Evolutionary conservation across 345 rosid species (phyloP).

Genomic region (Arabis alpina): DNA sequence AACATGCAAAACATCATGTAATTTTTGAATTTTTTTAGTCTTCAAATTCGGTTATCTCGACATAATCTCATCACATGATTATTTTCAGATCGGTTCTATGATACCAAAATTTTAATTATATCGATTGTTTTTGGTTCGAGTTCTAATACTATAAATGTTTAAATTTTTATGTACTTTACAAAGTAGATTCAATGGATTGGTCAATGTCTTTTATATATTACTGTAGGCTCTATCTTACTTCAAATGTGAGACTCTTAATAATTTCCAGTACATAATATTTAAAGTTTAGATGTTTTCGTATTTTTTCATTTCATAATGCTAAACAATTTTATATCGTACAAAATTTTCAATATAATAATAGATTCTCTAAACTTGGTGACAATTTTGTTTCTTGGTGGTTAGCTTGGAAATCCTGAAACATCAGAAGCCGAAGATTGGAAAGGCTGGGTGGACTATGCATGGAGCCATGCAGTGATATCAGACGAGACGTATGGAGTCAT

Average conservation of each 20-base stretch:
- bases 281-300: background rate
- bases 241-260: background rate
- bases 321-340: background rate
- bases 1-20: background rate
- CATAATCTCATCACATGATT: background rate
- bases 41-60: background rate
- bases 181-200: no score
- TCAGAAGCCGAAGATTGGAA: constrained; percentile 75
- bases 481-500: constrained; percentile 76
- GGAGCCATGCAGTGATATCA: constrained; percentile 94
- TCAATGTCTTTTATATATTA: no score
- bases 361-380: background rate
- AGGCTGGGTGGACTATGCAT: constrained; percentile 85
- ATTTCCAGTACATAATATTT: background rate
- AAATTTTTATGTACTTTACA: no score
- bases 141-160: no score
- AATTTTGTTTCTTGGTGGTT: background rate
- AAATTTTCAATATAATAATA: background rate
- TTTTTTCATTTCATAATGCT: background rate
- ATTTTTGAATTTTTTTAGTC: background rate
- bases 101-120: background rate
- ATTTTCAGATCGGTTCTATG: background rate
- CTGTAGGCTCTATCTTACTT: background rate
- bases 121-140: background rate
- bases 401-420: constrained; percentile 97